Evolutionary conservation across 306 rosid species (phyloP).

Genomic region (Leucaena leucocephala): DNA sequence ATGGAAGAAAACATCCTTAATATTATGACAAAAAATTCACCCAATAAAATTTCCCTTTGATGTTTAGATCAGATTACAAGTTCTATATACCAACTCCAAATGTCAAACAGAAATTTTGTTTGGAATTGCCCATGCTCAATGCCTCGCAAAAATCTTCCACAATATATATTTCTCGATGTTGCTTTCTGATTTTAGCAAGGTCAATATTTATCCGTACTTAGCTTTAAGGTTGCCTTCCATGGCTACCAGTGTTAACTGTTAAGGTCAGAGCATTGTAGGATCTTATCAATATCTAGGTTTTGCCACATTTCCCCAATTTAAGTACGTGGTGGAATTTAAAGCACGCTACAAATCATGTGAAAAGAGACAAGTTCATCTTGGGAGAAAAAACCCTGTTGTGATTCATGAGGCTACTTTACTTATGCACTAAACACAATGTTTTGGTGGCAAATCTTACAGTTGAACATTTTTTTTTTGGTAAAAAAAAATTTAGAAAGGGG

Average conservation of each 20-base stretch:
- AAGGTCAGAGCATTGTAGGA: background rate
- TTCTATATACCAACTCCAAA: background rate
- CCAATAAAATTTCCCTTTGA: background rate
- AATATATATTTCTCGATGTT: background rate
- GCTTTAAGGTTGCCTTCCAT: too few relatives aligned
- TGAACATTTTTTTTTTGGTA: too few relatives aligned
- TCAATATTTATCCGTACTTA: too few relatives aligned
- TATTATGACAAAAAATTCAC: background rate
- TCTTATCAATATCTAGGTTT: background rate
- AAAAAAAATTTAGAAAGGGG: too few relatives aligned
- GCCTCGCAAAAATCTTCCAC: too few relatives aligned
- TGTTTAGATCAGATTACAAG: background rate
- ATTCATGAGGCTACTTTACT: background rate
- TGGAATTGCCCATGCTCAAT: background rate
- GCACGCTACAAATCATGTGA: background rate
- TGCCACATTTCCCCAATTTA: background rate
- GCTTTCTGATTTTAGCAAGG: slow-evolving; percentile 1
- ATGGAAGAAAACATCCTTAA: background rate
- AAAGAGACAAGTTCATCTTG: background rate
- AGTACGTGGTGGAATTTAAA: background rate
- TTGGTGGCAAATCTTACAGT: background rate
- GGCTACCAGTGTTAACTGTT: background rate
- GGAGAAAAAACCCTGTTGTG: background rate
- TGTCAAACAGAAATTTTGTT: background rate
- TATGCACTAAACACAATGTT: background rate